Percentiles rank a stretch among this genome's conserved stretches.
Evolutionary conservation across 169 alveolate species (phyloP).

Genomic region (Plasmodium gonderi): DNA sequence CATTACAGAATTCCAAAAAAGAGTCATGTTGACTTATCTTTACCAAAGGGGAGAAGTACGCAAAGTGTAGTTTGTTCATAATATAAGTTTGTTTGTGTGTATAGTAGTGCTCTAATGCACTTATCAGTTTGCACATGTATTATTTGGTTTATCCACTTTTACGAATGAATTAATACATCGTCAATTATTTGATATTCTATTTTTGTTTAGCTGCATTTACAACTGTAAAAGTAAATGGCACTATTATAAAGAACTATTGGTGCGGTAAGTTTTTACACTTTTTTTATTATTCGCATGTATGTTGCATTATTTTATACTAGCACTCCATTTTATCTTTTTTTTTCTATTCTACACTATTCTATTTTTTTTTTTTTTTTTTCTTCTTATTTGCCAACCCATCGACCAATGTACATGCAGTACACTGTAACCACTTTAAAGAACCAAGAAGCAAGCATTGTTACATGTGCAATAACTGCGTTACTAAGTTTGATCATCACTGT

Average conservation of each 20-base stretch:
- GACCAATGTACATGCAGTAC: constrained; percentile 51
- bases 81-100: neutral
- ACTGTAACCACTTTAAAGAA: constrained; percentile 84
- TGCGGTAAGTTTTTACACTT: constrained; percentile 29
- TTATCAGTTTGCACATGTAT: neutral
- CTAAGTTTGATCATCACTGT: constrained; percentile 96
- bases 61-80: neutral
- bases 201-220: constrained; percentile 64
- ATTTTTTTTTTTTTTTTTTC: neutral
- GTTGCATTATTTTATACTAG: neutral
- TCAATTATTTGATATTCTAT: neutral
- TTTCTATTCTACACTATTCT: neutral
- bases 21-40: constrained; percentile 54
- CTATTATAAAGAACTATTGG: constrained; percentile 50
- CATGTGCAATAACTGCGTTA: constrained; percentile 92
- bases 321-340: neutral
- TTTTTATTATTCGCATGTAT: neutral
- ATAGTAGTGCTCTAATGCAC: neutral
- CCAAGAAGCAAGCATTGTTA: constrained; percentile 96
- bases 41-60: constrained; percentile 67
- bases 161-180: neutral
- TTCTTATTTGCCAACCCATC: too few relatives aligned
- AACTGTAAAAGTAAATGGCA: constrained; percentile 67
- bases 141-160: neutral
- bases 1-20: constrained; percentile 61